These are phyloP conservation scores for Psidium guajava DNA, from an alignment of 345 rosid genomes.

Conservation along the genomic window DNA sequence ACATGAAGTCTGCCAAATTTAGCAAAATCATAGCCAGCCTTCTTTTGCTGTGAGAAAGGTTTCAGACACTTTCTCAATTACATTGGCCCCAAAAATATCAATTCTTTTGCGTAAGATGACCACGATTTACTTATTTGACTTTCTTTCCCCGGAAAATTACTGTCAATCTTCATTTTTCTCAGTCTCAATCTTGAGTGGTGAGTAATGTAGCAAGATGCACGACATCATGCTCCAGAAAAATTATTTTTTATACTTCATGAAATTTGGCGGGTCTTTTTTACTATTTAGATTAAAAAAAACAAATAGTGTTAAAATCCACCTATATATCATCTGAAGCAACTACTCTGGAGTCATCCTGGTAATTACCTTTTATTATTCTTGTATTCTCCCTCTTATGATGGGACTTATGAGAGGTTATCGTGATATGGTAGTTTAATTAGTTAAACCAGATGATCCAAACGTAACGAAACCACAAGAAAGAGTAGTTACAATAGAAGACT, in stretches of 20 bases:
- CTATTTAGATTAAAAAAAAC: not conserved
- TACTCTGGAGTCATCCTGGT: not conserved
- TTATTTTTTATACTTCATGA: not conserved
- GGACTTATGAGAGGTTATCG: not conserved
- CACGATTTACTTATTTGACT: not conserved
- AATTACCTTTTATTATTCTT: not conserved
- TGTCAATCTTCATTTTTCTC: not conserved
- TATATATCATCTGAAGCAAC: not conserved
- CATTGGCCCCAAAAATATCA: not conserved
- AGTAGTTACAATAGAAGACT: not conserved
- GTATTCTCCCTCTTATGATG: not conserved
- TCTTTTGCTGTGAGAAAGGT: not conserved
- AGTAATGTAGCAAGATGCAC: not conserved
- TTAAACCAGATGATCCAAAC: not conserved
- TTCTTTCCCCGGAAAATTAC: not conserved
- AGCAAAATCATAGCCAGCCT: not conserved
- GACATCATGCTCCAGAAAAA: not conserved
- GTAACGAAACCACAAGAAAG: not conserved
- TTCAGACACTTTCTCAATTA: not conserved
- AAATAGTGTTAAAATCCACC: no score
- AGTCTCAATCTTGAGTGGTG: not conserved
- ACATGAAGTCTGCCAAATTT: not conserved
- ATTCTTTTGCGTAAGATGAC: not conserved
- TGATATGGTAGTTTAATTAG: not conserved
- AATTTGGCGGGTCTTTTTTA: not conserved